These are phyloP conservation scores for Aspergillus sclerotialis DNA, from an alignment of 2,329 filamentous ascomycete genomes.

Conservation along the genomic window DNA sequence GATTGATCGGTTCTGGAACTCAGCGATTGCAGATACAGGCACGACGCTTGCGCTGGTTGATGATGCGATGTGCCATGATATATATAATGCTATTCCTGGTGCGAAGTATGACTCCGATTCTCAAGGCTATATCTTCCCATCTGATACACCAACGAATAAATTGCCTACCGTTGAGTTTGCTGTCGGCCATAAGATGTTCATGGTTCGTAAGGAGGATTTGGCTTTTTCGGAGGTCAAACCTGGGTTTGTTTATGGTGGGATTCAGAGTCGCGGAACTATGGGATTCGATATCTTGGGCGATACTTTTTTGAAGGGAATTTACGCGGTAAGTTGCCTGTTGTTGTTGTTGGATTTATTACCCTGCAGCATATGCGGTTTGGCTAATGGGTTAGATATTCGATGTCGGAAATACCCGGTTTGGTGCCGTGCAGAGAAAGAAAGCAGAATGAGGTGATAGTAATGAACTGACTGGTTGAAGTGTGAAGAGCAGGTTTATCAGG, in stretches of 20 bases:
- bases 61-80: conserved; percentile 53
- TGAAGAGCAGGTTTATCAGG: no score
- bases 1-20: conserved; percentile 49
- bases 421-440: conserved; percentile 50
- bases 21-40: conserved; percentile 64
- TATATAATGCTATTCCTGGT: conserved; percentile 60
- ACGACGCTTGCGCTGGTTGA: conserved; percentile 61
- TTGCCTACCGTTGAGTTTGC: conserved; percentile 58
- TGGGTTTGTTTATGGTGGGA: conserved; percentile 55
- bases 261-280: conserved; percentile 56
- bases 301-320: conserved; percentile 58
- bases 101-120: conserved; percentile 48
- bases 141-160: conserved; percentile 41
- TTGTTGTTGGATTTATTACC: neutral
- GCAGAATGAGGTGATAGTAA: no score
- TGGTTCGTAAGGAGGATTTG: conserved; percentile 57
- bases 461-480: no score
- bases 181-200: conserved; percentile 55
- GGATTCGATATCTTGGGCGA: conserved; percentile 59
- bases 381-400: conserved; percentile 50
- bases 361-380: conserved; percentile 3
- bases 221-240: conserved; percentile 51
- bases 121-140: conserved; percentile 61
- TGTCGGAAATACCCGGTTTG: conserved; percentile 53
- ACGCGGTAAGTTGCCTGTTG: conserved; percentile 54